Evolutionary conservation across 345 rosid genomes (phyloP).

Genomic region (Bruguiera parviflora): DNA sequence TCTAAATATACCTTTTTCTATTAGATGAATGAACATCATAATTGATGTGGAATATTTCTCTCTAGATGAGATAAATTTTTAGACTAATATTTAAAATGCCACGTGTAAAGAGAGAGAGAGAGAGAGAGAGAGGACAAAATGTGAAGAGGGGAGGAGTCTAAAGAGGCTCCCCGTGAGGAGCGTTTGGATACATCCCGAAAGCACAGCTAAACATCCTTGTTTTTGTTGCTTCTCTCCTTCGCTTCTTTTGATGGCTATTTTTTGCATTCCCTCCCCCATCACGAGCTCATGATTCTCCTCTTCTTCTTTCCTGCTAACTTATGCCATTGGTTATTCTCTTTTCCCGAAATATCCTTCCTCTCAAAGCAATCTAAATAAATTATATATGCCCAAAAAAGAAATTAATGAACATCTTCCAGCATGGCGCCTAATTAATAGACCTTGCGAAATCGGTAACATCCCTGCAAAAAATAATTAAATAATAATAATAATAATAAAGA

Average conservation of each 20-base stretch:
- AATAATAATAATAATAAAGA: too few relatives aligned
- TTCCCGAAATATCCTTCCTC: too few relatives aligned
- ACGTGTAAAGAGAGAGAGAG: constrained; percentile 35
- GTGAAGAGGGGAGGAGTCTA: constrained; percentile 17
- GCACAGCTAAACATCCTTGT: constrained; percentile 30
- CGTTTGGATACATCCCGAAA: constrained; percentile 48
- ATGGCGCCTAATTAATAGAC: too few relatives aligned
- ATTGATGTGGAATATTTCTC: neutral
- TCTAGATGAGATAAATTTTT: constrained; percentile 3
- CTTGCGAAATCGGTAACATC: too few relatives aligned
- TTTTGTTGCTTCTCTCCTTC: constrained; percentile 37
- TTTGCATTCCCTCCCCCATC: constrained; percentile 23
- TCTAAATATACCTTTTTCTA: neutral
- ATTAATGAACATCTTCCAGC: too few relatives aligned
- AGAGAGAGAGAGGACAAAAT: constrained; percentile 27
- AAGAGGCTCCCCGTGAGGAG: constrained; percentile 53
- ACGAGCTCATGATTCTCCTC: constrained; percentile 35
- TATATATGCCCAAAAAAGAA: too few relatives aligned
- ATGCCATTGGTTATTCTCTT: too few relatives aligned
- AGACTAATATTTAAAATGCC: constrained; percentile 15
- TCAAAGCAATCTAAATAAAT: too few relatives aligned
- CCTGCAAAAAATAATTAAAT: too few relatives aligned
- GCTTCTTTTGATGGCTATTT: constrained; percentile 41
- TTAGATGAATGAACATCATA: neutral
- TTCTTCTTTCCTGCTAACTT: too few relatives aligned